A percentile compares a stretch with the other conserved stretches of the same genome.
Conservation (phyloP, 495 filamentous ascomycete species). For the Tuber microsphaerosporum region DNA sequence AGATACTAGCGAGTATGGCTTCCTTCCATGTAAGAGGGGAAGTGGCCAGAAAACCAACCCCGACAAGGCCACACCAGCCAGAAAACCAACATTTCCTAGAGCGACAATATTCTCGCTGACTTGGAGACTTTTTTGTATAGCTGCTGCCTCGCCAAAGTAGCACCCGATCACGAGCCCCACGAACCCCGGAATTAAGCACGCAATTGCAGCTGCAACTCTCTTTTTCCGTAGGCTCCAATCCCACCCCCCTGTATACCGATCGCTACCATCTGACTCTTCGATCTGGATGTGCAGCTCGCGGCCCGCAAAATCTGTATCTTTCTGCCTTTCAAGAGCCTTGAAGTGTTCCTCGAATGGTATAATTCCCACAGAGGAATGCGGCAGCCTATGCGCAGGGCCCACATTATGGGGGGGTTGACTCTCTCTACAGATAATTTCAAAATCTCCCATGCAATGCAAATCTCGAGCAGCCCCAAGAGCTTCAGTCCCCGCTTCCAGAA, state of each 20-base stretch:
- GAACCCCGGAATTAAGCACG: constrained; percentile 62
- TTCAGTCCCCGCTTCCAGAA: neutral
- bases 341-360: neutral
- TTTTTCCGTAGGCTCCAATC: constrained; percentile 48
- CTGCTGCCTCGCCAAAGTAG: constrained; percentile 67
- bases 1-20: constrained; percentile 57
- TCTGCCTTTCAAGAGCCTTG: neutral
- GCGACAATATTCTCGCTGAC: constrained; percentile 60
- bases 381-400: neutral
- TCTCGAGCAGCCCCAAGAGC: neutral
- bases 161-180: constrained; percentile 64
- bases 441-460: neutral
- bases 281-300: neutral
- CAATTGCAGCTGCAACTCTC: constrained; percentile 57
- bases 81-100: constrained; percentile 65
- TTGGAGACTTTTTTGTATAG: constrained; percentile 64
- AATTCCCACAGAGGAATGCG: neutral
- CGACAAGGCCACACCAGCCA: constrained; percentile 59
- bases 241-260: constrained; percentile 27
- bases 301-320: neutral
- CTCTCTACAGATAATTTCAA: neutral
- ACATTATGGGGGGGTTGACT: neutral
- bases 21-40: constrained; percentile 67
- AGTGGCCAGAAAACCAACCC: constrained; percentile 66
- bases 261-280: neutral